Percentiles rank a stretch among this genome's conserved stretches.
Evolutionary conservation across 2,329 filamentous ascomycete species (phyloP).

Genomic region (Exophiala spinifera): DNA sequence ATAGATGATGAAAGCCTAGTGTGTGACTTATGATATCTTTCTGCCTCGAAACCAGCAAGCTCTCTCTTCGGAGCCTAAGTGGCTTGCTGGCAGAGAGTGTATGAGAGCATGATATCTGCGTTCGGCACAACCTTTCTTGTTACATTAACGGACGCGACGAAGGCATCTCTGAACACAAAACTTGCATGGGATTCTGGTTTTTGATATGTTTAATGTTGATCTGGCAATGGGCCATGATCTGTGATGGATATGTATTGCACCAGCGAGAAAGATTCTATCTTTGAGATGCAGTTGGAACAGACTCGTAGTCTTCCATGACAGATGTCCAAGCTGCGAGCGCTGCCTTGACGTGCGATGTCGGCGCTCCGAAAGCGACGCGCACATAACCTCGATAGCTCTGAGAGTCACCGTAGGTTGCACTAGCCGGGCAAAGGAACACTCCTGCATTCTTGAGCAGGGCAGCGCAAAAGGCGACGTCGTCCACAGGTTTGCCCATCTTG

Average conservation of each 20-base stretch:
- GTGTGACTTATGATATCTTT: slow-evolving; percentile 87
- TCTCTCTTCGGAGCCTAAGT: slow-evolving; percentile 90
- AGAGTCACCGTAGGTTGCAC: slow-evolving; percentile 66
- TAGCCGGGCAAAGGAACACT: slow-evolving; percentile 72
- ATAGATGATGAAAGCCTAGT: slow-evolving; percentile 84
- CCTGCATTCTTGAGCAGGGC: slow-evolving; percentile 66
- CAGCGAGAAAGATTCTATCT: background rate
- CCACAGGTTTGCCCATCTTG: slow-evolving; percentile 59
- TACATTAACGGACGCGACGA: slow-evolving; percentile 91
- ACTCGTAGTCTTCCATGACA: slow-evolving; percentile 57
- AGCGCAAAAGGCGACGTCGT: slow-evolving; percentile 70
- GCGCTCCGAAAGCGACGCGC: slow-evolving; percentile 71
- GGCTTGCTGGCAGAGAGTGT: slow-evolving; percentile 68
- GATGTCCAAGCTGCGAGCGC: slow-evolving; percentile 57
- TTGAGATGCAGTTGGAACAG: slow-evolving; percentile 38
- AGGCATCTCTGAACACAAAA: slow-evolving; percentile 67
- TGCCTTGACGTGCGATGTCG: slow-evolving; percentile 65
- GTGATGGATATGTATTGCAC: too few species aligned
- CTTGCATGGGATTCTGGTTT: slow-evolving; percentile 50
- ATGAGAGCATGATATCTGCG: slow-evolving; percentile 79
- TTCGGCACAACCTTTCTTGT: slow-evolving; percentile 99
- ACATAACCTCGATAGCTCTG: slow-evolving; percentile 71
- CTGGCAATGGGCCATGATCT: background rate
- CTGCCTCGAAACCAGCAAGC: slow-evolving; percentile 65
- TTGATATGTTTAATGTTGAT: background rate